These are phyloP conservation scores for Wickerhamomyces silvicola DNA, from an alignment of 805 yeast species.

Conservation along the genomic window DNA sequence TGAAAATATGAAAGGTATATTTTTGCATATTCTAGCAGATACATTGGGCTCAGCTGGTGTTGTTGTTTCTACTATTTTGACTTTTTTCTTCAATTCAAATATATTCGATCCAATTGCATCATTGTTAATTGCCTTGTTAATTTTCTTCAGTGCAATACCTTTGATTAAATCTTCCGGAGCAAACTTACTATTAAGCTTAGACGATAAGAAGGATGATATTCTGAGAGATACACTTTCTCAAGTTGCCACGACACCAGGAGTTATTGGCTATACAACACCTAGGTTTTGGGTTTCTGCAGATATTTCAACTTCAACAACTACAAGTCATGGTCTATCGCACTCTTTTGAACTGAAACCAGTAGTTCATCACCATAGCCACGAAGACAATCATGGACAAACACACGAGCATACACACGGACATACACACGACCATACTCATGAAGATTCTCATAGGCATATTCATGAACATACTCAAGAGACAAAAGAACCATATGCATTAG, in stretches of 20 bases:
- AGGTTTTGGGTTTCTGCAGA: conserved; percentile 74
- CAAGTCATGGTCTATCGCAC: conserved; percentile 21
- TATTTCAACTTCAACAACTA: conserved; percentile 18
- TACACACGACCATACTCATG: conserved; percentile 25
- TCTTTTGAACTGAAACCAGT: conserved; percentile 8
- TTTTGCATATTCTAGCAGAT: conserved; percentile 90
- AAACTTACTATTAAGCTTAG: conserved; percentile 59
- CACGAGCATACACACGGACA: conserved; percentile 3
- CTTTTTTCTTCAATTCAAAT: conserved; percentile 56
- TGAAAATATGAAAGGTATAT: conserved; percentile 89
- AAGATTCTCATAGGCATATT: conserved; percentile 30
- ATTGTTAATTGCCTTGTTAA: conserved; percentile 73
- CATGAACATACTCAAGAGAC: conserved; percentile 6
- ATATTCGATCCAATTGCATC: conserved; percentile 94
- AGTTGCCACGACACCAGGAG: conserved; percentile 66
- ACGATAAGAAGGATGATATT: conserved; percentile 49
- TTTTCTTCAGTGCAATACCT: conserved; percentile 79
- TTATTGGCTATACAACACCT: conserved; percentile 80
- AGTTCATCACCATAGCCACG: too few species aligned
- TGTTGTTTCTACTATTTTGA: conserved; percentile 78
- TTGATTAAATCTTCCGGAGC: conserved; percentile 75
- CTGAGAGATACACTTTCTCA: conserved; percentile 64
- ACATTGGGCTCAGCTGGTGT: conserved; percentile 97
- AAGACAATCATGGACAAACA: conserved; percentile 5
- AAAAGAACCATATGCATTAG: conserved; percentile 29